phyloP scores from a whole-genome alignment of 225 moss, liverwort and hornwort genomes.

The Polytrichum commune region DNA sequence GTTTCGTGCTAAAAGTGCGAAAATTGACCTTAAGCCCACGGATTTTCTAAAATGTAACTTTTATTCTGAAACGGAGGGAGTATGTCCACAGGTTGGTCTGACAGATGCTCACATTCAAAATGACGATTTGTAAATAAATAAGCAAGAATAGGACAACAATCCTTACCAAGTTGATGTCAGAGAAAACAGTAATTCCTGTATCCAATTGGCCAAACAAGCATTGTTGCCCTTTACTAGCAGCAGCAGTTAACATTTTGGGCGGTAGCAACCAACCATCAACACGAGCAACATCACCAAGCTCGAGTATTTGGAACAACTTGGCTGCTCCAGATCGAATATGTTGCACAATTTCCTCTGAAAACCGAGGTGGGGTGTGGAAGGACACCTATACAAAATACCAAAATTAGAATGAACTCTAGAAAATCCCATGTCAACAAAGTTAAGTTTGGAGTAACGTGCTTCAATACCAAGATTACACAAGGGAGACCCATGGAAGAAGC shows the following conservation, averaged over 20 bases:
- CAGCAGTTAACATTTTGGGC: conserved; percentile 20
- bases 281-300: conserved; percentile 87
- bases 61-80: too few species aligned
- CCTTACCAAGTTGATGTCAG: conserved; percentile 89
- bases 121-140: too few species aligned
- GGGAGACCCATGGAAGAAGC: too few species aligned
- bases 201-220: conserved; percentile 22
- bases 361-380: conserved; percentile 87
- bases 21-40: too few species aligned
- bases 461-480: too few species aligned
- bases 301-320: conserved; percentile 60
- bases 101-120: too few species aligned
- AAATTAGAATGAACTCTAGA: not conserved
- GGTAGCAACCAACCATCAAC: conserved; percentile 91
- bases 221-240: conserved; percentile 19
- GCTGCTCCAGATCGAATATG: conserved; percentile 79
- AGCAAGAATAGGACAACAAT: too few species aligned
- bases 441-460: too few species aligned
- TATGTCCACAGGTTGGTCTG: too few species aligned
- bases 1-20: too few species aligned
- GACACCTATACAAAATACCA: conserved; percentile 48
- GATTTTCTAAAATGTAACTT: too few species aligned
- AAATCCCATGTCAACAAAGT: not conserved
- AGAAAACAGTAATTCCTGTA: conserved; percentile 64
- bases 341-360: conserved; percentile 47